Evolutionary conservation across 352 stramenopile genomes (phyloP).

Genomic region (Pythium utonaiense): DNA sequence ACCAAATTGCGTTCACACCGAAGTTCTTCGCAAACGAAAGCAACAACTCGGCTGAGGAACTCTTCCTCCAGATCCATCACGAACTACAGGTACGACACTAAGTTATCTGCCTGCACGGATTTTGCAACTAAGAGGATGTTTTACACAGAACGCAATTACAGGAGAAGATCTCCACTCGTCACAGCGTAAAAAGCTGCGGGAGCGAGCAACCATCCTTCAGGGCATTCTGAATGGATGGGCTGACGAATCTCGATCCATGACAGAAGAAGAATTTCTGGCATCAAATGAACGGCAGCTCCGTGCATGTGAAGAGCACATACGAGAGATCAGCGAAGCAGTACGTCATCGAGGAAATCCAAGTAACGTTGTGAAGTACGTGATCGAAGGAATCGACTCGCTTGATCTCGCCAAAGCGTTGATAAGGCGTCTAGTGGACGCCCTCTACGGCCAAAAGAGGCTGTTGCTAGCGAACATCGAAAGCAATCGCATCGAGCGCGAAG

Average conservation of each 20-base stretch:
- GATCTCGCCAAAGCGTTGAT: constrained; percentile 45
- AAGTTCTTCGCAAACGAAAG: constrained; percentile 16
- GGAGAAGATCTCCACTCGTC: constrained; percentile 47
- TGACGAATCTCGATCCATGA: constrained; percentile 18
- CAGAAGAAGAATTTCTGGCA: constrained; percentile 49
- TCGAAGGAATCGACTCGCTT: constrained; percentile 46
- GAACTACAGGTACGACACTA: constrained; percentile 45
- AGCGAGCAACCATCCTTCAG: constrained; percentile 45
- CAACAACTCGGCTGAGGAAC: neutral
- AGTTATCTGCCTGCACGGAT: neutral
- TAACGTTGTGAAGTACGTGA: constrained; percentile 10
- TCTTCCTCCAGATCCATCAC: constrained; percentile 35
- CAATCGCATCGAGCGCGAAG: neutral
- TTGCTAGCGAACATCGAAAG: neutral
- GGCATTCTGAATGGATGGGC: constrained; percentile 34
- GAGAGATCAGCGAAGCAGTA: constrained; percentile 44
- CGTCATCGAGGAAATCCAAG: constrained; percentile 13
- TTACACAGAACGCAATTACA: constrained; percentile 36
- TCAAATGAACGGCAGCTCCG: constrained; percentile 51
- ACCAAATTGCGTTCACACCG: constrained; percentile 3
- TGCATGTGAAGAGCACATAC: constrained; percentile 58
- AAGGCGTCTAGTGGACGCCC: constrained; percentile 42
- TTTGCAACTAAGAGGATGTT: too few species aligned
- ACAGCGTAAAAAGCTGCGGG: constrained; percentile 44
- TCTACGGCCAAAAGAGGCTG: constrained; percentile 47